Evolutionary conservation across 139 green algal species (phyloP), one percentile per base, ranked within the genome.

Genomic region (Micractinium conductrix): DNA sequence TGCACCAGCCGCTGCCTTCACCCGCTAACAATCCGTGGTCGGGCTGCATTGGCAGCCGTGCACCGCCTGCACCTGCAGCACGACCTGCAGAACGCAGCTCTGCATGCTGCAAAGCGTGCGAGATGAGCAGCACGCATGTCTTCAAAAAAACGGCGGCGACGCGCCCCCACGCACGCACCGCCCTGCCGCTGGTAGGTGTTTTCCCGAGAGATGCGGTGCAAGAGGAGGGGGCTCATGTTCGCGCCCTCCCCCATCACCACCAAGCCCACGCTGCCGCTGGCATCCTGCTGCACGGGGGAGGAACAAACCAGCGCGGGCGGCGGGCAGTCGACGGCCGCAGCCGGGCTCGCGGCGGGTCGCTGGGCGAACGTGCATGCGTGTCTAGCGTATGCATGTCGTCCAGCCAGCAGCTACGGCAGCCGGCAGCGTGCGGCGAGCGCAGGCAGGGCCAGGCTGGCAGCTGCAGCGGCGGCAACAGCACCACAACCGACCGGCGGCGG

Each of bases 241-340:
- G 97, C 94, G 58, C 96, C 92, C 70, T 97, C 95, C 1, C 91
- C 92, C n/a, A 98, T 91, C 22, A 99, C 95, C 17, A 99, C 92
- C 12, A 99, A 85, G 9, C 96, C 96, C 76, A 95, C 86, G 16
- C 90, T 85, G 43, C 93, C 86, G 22, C 87, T 91, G 87, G 95
- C 84, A 93, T 99, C 94, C 80, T 83, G 50, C 26, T 24, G 35
- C n/a, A n/a, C n/a, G n/a, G n/a, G n/a, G n/a, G n/a, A n/a, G n/a
- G n/a, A n/a, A n/a, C n/a, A n/a, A n/a, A n/a, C n/a, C n/a, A n/a
- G n/a, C n/a, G n/a, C n/a, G n/a, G n/a, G n/a, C n/a, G n/a, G n/a
- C n/a, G n/a, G n/a, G n/a, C n/a, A n/a, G n/a, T n/a, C n/a, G n/a
- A n/a, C n/a, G n/a, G n/a, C n/a, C n/a, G n/a, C n/a, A n/a, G n/a